Conservation (phyloP, 306 rosid species). For the Mucuna pruriens region DNA sequence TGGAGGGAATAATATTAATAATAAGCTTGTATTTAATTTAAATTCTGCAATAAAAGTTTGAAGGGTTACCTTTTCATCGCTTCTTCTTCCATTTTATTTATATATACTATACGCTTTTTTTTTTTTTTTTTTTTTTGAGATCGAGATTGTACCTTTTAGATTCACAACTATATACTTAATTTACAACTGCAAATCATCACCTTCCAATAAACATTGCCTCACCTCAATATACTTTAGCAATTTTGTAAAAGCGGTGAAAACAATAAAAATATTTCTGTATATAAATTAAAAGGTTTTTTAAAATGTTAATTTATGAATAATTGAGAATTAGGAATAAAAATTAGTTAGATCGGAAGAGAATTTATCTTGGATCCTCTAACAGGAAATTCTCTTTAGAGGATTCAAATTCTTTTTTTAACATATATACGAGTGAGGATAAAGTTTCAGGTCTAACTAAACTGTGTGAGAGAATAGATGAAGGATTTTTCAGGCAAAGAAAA, state of each 20-base stretch:
- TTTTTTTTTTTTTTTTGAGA: too few relatives aligned
- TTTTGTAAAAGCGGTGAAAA: neutral
- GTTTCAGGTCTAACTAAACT: too few relatives aligned
- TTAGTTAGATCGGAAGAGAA: neutral
- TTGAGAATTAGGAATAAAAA: neutral
- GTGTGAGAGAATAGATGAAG: too few relatives aligned
- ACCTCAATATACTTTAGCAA: neutral
- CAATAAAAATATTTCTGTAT: neutral
- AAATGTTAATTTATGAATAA: neutral
- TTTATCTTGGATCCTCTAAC: too few relatives aligned
- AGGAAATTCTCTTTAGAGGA: too few relatives aligned
- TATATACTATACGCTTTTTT: too few relatives aligned
- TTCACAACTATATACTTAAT: neutral
- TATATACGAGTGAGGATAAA: too few relatives aligned
- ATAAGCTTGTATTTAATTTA: neutral
- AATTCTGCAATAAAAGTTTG: neutral
- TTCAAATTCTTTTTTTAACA: too few relatives aligned
- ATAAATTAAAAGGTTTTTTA: neutral
- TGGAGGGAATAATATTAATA: too few relatives aligned
- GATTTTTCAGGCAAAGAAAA: too few relatives aligned
- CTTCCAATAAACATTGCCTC: neutral
- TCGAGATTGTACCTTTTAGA: too few relatives aligned
- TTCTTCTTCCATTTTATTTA: neutral
- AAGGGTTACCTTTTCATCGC: neutral
- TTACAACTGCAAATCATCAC: neutral